Evolutionary conservation across 148 eudicot species (phyloP).

Genomic region (Camellia granthamiana): DNA sequence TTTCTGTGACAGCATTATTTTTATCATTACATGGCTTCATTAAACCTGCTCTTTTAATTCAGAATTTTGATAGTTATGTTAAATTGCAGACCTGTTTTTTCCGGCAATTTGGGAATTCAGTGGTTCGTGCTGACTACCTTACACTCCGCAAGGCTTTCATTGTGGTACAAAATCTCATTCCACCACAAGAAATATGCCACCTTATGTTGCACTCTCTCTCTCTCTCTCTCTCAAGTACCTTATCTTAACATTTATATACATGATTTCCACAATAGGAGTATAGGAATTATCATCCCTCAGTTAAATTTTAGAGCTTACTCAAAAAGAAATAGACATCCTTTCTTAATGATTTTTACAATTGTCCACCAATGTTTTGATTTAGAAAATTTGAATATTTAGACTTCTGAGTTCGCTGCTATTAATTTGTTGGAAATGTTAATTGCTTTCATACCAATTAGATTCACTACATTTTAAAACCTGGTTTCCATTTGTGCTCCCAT

Average conservation of each 20-base stretch:
- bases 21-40: background rate
- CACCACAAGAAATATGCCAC: background rate
- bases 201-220: background rate
- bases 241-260: no score
- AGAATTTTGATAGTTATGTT: slow-evolving; percentile 4
- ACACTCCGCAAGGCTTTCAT: slow-evolving; percentile 94
- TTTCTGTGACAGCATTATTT: background rate
- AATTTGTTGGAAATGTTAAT: background rate
- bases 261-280: no score
- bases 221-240: no score
- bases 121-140: slow-evolving; percentile 88
- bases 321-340: background rate
- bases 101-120: slow-evolving; percentile 84
- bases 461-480: background rate
- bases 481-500: background rate
- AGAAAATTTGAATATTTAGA: background rate
- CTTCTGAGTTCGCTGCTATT: background rate
- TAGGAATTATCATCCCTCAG: no score
- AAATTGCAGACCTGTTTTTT: slow-evolving; percentile 77
- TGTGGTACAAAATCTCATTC: slow-evolving; percentile 42
- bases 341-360: no score
- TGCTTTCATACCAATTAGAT: background rate
- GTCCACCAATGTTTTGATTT: background rate
- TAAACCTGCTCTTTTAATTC: background rate
- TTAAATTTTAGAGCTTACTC: background rate